A percentile compares a stretch with the other conserved stretches of the same genome.
These are phyloP conservation scores for Jimgerdemannia lactiflua DNA, from an alignment of 192 early-diverging fungal genomes.

Conservation along the genomic window DNA sequence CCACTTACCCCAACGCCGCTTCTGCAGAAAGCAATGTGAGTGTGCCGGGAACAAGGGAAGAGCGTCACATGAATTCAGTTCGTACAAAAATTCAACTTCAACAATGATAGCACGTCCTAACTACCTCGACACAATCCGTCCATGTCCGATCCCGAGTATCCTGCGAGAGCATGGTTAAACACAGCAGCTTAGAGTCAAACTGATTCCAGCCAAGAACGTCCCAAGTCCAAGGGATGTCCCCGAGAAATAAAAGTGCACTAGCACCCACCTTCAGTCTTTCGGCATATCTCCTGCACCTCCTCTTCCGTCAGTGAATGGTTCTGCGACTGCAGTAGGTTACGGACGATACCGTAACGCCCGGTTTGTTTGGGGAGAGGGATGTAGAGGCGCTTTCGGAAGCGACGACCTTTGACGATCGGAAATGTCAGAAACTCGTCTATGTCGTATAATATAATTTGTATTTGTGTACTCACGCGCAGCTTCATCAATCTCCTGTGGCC, in stretches of 20 bases:
- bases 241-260: neutral
- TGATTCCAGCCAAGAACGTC: neutral
- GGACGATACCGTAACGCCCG: constrained; percentile 65
- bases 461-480: constrained; percentile 58
- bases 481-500: constrained; percentile 92
- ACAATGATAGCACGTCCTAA: neutral
- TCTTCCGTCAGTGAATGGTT: constrained; percentile 50
- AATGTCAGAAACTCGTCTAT: no score
- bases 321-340: constrained; percentile 57
- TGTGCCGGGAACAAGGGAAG: neutral
- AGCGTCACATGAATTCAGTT: constrained; percentile 2
- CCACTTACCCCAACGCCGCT: constrained; percentile 54
- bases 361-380: constrained; percentile 80
- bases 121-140: constrained; percentile 72
- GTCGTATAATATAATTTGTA: neutral
- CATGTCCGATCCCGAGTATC: constrained; percentile 90
- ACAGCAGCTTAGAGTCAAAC: neutral
- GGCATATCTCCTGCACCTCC: constrained; percentile 62
- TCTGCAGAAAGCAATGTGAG: constrained; percentile 22
- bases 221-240: neutral
- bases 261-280: constrained; percentile 55
- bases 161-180: constrained; percentile 8
- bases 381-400: constrained; percentile 72
- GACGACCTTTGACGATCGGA: constrained; percentile 26
- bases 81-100: neutral